phyloP scores from a whole-genome alignment of 257 asterid genomes.

The Solanum clarkiae region DNA sequence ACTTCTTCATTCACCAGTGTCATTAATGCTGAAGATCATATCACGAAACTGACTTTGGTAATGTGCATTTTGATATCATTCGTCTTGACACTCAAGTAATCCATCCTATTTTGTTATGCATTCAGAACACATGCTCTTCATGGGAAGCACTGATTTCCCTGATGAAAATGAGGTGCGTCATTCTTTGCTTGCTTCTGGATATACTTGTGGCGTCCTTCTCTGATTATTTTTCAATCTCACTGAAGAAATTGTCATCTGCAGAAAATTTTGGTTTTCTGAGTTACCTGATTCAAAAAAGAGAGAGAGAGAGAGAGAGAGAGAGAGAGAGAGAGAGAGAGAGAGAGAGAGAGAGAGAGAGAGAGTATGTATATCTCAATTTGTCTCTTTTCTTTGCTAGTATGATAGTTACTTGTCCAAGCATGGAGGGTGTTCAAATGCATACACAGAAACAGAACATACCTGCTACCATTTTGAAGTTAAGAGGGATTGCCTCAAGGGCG shows the following conservation, averaged over 20 bases:
- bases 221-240: not conserved
- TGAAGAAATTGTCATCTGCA: not conserved
- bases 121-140: slow-evolving; percentile 99
- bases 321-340: not conserved
- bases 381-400: slow-evolving; percentile 57
- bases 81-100: not conserved
- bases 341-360: not conserved
- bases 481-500: slow-evolving; percentile 83
- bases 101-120: slow-evolving; percentile 5
- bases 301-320: no score
- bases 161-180: slow-evolving; percentile 91
- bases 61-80: not conserved
- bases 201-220: not conserved
- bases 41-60: not conserved
- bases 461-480: slow-evolving; percentile 97
- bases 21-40: not conserved
- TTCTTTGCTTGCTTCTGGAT: not conserved
- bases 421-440: slow-evolving; percentile 98
- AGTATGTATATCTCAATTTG: slow-evolving; percentile 12
- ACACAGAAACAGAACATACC: slow-evolving; percentile 97
- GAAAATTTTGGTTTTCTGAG: not conserved
- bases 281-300: not conserved
- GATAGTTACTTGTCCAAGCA: slow-evolving; percentile 97
- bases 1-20: not conserved
- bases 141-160: slow-evolving; percentile 92